Evolutionary conservation across 441 rosid genomes (phyloP), one percentile per base, ranked within the genome.

Genomic region (Gossypium schwendimanii): DNA sequence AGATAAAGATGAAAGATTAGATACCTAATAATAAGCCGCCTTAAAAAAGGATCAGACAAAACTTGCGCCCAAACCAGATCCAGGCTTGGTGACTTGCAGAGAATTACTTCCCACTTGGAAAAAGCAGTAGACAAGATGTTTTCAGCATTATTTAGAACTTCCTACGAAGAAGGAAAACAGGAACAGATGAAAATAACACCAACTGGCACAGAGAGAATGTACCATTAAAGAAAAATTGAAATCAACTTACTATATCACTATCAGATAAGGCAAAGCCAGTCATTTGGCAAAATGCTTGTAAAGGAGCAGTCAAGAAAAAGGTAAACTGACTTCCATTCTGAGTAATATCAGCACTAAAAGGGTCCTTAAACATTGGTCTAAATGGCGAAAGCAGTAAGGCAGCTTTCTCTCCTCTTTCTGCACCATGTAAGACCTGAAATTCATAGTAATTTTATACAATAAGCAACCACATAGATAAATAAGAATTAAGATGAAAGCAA

Each of bases 1-100:
- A 3, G 21, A 59, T 24, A 59, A 5, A 60, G 52, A 31, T 67
- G 73, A 54, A 78, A 50, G 72, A 70, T 41, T 20, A 67, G 21
- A 33, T 79, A 94, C 99, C 99, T 89, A 53, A 94, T 84, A 77
- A 94, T 91, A 79, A 94, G 84, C 70, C 98, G 86, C 69, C 96
- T 89, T 50, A 95, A 82, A 83, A 95, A 95, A 52, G 92, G 95
- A 82, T 95, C 97, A 24, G 92, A 82, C 58, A 92, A 65, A 76
- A 88, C 87, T 73, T 95, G 97, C 9, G 98, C 98, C 99, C 99
- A 95, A 50, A 91, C 99, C 20, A 92, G 83, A 79, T 95, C 90
- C 79, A 95, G 84, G 84, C 76, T 82, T 71, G 81, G 82, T 63
- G 92, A 86, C 70, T 84, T 90, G 81, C 92, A 90, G 49, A 92